These are phyloP conservation scores for Perkinsus marinus DNA, from an alignment of 169 alveolate genomes.

Conservation along the genomic window DNA sequence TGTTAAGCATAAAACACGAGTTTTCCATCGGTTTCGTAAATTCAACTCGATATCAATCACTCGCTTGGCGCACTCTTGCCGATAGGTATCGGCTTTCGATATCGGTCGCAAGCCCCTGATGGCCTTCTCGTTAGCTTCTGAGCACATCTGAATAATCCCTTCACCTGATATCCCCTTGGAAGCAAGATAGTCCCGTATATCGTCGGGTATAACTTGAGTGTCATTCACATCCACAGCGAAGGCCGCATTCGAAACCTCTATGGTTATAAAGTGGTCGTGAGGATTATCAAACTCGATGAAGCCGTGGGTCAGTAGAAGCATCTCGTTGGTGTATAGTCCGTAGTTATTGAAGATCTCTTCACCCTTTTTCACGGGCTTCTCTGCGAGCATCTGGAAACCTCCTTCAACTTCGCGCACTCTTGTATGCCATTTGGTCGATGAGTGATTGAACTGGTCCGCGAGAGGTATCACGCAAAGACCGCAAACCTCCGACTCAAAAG, in stretches of 20 bases:
- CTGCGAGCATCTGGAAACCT: background rate
- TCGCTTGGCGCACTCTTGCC: background rate
- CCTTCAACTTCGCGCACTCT: background rate
- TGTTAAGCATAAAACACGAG: background rate
- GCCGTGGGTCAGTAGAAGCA: background rate
- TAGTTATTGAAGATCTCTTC: background rate
- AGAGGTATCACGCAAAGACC: background rate
- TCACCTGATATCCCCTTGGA: background rate
- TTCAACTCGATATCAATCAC: background rate
- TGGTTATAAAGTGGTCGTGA: background rate
- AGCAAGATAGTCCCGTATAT: background rate
- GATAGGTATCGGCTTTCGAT: background rate
- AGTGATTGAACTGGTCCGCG: background rate
- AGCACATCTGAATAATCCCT: background rate
- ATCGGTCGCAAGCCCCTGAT: background rate
- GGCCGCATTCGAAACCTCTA: background rate
- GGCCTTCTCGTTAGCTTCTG: background rate
- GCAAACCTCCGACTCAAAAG: background rate
- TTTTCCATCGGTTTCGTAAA: background rate
- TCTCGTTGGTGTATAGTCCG: background rate
- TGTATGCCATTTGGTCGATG: background rate
- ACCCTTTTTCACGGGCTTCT: background rate
- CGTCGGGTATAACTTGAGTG: background rate
- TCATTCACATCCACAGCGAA: background rate
- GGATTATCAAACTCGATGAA: background rate